Conservation (phyloP, 1,139 yeast species). For the Taphrina populina region DNA sequence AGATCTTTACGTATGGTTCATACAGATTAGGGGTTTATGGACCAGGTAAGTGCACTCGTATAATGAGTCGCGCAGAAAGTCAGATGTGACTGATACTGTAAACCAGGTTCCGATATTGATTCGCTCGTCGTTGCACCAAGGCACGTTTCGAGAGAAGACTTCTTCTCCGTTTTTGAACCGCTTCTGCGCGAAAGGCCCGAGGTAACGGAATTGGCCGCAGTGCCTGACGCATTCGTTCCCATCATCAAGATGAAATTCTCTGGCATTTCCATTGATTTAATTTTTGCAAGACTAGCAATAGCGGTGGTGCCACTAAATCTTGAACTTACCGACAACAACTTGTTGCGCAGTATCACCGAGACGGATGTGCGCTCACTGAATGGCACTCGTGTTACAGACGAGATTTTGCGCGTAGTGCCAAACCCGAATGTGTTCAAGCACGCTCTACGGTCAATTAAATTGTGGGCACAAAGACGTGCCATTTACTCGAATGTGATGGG, state of each 20-base stretch:
- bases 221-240: constrained; percentile 96
- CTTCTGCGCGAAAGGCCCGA: constrained; percentile 70
- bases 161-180: constrained; percentile 73
- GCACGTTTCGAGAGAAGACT: constrained; percentile 87
- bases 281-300: constrained; percentile 76
- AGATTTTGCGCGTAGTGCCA: constrained; percentile 82
- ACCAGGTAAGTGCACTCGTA: constrained; percentile 48
- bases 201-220: constrained; percentile 82
- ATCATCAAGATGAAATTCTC: constrained; percentile 81
- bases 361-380: constrained; percentile 82
- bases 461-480: constrained; percentile 97
- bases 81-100: background rate
- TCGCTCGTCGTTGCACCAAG: constrained; percentile 93
- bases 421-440: constrained; percentile 90
- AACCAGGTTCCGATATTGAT: constrained; percentile 85
- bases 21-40: constrained; percentile 94
- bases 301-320: constrained; percentile 75
- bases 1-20: constrained; percentile 91
- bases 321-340: constrained; percentile 77
- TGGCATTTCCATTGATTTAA: constrained; percentile 87
- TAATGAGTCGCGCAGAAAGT: too few species aligned
- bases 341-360: constrained; percentile 82
- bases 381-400: constrained; percentile 97
- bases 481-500: constrained; percentile 93
- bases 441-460: constrained; percentile 84